Conservation (phyloP, 2,329 filamentous ascomycete genomes). For the Xylaria sp. region DNA sequence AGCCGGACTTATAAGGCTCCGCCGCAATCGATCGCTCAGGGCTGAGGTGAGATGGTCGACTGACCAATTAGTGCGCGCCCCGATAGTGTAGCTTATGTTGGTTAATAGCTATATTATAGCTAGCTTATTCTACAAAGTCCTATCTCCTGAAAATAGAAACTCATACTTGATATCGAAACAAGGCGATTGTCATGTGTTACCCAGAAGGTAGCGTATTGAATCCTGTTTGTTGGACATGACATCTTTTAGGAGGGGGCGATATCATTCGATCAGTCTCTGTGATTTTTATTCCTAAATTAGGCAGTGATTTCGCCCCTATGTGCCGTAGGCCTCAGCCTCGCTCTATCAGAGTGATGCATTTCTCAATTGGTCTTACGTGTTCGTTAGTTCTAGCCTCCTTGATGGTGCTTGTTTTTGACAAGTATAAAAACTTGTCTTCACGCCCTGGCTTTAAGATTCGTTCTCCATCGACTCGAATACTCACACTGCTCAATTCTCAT, state of each 20-base stretch:
- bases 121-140: constrained; percentile 7
- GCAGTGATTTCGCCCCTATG: not conserved
- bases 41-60: constrained; percentile 23
- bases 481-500: not conserved
- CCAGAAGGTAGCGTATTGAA: not conserved
- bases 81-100: constrained; percentile 5
- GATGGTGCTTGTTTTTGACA: no score
- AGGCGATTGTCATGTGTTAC: not conserved
- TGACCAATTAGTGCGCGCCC: constrained; percentile 1
- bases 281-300: constrained; percentile 6
- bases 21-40: not conserved
- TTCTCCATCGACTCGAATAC: not conserved
- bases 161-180: not conserved
- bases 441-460: not conserved
- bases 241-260: not conserved
- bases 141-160: constrained; percentile 21
- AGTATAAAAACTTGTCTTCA: constrained; percentile 14
- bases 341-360: not conserved
- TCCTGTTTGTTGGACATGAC: not conserved
- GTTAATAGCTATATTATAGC: not conserved
- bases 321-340: not conserved
- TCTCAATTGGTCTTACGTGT: not conserved
- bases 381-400: not conserved
- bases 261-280: constrained; percentile 12
- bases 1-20: constrained; percentile 1